phyloP scores from a whole-genome alignment of 257 asterid genomes.

The Eustoma russellianum region DNA sequence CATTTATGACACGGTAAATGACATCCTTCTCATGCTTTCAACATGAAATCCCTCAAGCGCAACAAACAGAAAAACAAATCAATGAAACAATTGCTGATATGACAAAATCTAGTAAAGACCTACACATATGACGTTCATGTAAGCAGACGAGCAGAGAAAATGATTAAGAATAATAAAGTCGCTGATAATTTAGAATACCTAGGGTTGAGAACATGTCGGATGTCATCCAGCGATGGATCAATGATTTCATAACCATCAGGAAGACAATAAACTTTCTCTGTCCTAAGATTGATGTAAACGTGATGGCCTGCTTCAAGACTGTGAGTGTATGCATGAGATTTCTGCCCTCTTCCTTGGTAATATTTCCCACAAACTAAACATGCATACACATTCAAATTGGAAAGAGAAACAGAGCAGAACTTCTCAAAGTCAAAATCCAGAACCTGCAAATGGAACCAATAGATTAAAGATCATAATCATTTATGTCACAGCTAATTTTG shows the following conservation, averaged over 20 bases:
- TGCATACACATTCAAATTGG: conserved; percentile 86
- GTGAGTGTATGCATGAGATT: conserved; percentile 90
- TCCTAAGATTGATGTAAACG: conserved; percentile 79
- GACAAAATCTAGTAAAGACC: no score
- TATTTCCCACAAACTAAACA: conserved; percentile 94
- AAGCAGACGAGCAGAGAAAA: neutral
- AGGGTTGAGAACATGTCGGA: conserved; percentile 84
- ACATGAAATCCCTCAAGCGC: no score
- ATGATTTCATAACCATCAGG: conserved; percentile 93
- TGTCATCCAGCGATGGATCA: conserved; percentile 86
- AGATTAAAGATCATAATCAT: no score
- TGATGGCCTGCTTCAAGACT: conserved; percentile 95
- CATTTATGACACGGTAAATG: no score
- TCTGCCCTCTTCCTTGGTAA: conserved; percentile 88
- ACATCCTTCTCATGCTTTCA: no score
- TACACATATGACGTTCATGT: neutral
- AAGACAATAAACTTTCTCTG: conserved; percentile 89
- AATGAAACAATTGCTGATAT: no score
- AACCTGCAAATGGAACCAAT: conserved; percentile 37
- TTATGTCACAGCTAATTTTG: no score
- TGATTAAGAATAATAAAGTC: neutral
- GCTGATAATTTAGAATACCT: conserved; percentile 37
- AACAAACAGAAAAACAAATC: no score
- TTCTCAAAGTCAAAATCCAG: conserved; percentile 91
- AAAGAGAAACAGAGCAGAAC: conserved; percentile 83